Percentiles rank a stretch among this genome's conserved stretches.
Conservation (phyloP, 495 filamentous ascomycete genomes). For the Neurospora sp. region DNA sequence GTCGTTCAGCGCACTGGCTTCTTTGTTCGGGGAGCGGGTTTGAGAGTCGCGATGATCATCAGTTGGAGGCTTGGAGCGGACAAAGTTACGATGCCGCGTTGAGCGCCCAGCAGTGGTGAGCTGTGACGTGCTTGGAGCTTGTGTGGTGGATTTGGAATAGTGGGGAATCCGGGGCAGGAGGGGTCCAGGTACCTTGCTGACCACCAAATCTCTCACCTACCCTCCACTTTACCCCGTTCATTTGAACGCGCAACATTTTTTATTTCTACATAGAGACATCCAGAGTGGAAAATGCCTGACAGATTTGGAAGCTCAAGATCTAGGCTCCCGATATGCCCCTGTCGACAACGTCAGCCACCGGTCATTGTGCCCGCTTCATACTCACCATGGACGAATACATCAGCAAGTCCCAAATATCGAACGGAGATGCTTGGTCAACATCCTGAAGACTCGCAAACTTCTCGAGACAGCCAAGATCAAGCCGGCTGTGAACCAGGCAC, state of each 20-base stretch:
- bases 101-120: not conserved
- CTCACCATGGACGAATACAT: not conserved
- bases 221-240: not conserved
- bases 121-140: not conserved
- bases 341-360: not conserved
- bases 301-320: not conserved
- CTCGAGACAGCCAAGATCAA: too few relatives aligned
- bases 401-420: not conserved
- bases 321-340: not conserved
- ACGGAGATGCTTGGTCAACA: not conserved
- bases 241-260: not conserved
- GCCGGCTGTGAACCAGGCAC: conserved; percentile 31
- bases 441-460: too few relatives aligned
- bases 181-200: not conserved
- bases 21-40: not conserved
- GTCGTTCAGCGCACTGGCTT: conserved; percentile 2
- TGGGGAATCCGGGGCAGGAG: not conserved
- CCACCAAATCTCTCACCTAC: not conserved
- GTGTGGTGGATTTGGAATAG: not conserved
- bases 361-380: not conserved
- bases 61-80: not conserved
- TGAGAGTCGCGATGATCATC: not conserved
- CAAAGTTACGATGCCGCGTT: not conserved
- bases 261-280: not conserved
- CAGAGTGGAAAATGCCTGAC: not conserved